These are phyloP conservation scores for Scopulariopsis brevicaulis DNA, from an alignment of 2,329 filamentous ascomycete genomes.

Conservation along the genomic window DNA sequence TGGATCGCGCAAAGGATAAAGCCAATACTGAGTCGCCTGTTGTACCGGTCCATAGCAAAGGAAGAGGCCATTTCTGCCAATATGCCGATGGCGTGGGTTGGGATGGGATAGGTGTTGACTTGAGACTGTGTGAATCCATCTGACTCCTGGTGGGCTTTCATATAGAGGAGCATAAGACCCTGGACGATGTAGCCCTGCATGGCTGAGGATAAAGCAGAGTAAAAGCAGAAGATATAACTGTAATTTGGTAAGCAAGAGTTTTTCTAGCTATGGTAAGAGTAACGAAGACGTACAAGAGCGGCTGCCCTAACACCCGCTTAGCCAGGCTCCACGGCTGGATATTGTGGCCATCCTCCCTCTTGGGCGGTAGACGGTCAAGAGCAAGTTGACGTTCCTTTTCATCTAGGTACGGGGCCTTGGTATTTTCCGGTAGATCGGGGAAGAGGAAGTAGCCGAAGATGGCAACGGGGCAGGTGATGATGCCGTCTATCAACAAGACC, in stretches of 20 bases:
- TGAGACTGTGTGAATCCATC: constrained; percentile 11
- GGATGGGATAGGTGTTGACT: constrained; percentile 15
- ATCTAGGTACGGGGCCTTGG: constrained; percentile 16
- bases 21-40: constrained; percentile 9
- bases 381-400: constrained; percentile 15
- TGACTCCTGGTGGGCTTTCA: constrained; percentile 10
- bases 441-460: constrained; percentile 20
- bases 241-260: neutral
- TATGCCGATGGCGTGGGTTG: constrained; percentile 14
- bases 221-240: constrained; percentile 24
- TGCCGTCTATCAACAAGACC: constrained; percentile 32
- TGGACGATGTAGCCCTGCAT: constrained; percentile 11
- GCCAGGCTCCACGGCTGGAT: constrained; percentile 16
- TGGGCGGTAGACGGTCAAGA: constrained; percentile 19
- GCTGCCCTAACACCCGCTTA: constrained; percentile 14
- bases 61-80: constrained; percentile 12
- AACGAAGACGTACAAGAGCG: constrained; percentile 13
- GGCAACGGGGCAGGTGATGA: constrained; percentile 20
- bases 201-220: constrained; percentile 15
- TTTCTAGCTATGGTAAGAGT: neutral
- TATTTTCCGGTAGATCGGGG: constrained; percentile 18
- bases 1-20: constrained; percentile 9
- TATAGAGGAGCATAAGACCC: constrained; percentile 13
- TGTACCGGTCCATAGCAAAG: constrained; percentile 11
- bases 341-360: constrained; percentile 19